Base-by-base conservation (phyloP, 1,284 basidiomycete genomes). In the Vanrija sp. region DNA sequence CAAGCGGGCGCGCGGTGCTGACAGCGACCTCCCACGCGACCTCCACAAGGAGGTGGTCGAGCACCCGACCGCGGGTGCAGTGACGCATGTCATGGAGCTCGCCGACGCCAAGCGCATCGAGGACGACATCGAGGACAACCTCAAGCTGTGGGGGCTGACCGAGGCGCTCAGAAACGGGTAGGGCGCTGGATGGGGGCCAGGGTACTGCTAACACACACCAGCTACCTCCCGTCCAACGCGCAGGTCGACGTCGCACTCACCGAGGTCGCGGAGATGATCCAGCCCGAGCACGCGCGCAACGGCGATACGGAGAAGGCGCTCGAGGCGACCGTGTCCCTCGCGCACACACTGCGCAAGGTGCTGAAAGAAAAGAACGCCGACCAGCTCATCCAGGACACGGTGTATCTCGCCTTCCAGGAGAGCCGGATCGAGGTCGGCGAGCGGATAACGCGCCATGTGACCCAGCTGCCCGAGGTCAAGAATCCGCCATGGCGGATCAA, bases 281-380 rank as follows among this genome's bases (percentile, higher is more conserved):
- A 14, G 25, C n/a, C 23, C 19, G 5, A 29, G 16, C 12, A 15
- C 38, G 23, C 25, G 19, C 4, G 16, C 16, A 38, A 43, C 16
- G 42, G 43, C 38, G 52, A 54, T 12, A 54, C 52, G 3, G 25
- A 49, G 10, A 10, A n/a, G 3, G 52, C 19, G 8, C 18, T 58
- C 16, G 7, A 19, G 8, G 16, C 23, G 8, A 7, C 38, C 14
- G 43, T 46, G 19, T 9, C 18, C 3, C 26, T 49, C 2, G 14
- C 53, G 1, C 21, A 49, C 6, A 56, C 58, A 0, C 9, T 56
- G n/a, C 49, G 58, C 6, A 9, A 43, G 23, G 54, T 50, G 3
- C 16, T 60, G 25, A 34, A 28, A 6, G 51, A 53, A 34, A 60
- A 60, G 54, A 56, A 60, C 16, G 58, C 43, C 1, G 58, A 60